A percentile compares a stretch with the other conserved stretches of the same genome.
phyloP scores from a whole-genome alignment of 805 yeast genomes.

The Lachancea thermotolerans region DNA sequence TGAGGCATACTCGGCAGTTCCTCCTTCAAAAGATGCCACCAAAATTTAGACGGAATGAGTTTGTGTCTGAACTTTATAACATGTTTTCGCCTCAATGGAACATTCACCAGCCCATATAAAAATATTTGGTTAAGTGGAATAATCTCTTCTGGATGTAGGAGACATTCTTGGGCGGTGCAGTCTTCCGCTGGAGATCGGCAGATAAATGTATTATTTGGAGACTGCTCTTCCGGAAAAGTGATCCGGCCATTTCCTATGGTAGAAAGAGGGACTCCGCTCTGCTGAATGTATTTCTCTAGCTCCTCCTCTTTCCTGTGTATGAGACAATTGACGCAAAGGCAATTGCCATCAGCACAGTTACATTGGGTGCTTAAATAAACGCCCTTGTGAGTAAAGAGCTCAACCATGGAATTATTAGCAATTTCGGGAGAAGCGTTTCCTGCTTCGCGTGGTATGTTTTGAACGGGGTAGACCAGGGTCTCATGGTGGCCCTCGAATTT shows the following conservation, averaged over 20 bases:
- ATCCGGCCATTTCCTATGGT: slow-evolving; percentile 21
- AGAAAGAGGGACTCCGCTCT: slow-evolving; percentile 28
- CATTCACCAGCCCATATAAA: slow-evolving; percentile 22
- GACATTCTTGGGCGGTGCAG: slow-evolving; percentile 11
- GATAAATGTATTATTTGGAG: not conserved
- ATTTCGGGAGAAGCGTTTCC: not conserved
- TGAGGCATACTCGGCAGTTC: slow-evolving; percentile 22
- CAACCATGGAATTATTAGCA: slow-evolving; percentile 18
- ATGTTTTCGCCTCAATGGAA: slow-evolving; percentile 22
- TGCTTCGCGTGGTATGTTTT: not conserved
- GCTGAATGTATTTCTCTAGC: slow-evolving; percentile 23
- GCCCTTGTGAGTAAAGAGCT: slow-evolving; percentile 30
- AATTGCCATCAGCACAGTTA: slow-evolving; percentile 28
- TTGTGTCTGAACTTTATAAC: slow-evolving; percentile 24
- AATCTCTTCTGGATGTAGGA: slow-evolving; percentile 24
- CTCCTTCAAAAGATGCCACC: slow-evolving; percentile 30
- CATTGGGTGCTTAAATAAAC: slow-evolving; percentile 29
- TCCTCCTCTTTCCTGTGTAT: slow-evolving; percentile 32
- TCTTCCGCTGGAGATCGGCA: not conserved
- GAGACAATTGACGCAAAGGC: slow-evolving; percentile 30
- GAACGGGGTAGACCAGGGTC: not conserved
- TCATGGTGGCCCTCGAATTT: not conserved
- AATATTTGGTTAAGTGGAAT: slow-evolving; percentile 23
- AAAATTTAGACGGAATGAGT: slow-evolving; percentile 27
- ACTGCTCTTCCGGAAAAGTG: not conserved